phyloP scores from a whole-genome alignment of 2,329 filamentous ascomycete species.

The Epichloe coenophiala region DNA sequence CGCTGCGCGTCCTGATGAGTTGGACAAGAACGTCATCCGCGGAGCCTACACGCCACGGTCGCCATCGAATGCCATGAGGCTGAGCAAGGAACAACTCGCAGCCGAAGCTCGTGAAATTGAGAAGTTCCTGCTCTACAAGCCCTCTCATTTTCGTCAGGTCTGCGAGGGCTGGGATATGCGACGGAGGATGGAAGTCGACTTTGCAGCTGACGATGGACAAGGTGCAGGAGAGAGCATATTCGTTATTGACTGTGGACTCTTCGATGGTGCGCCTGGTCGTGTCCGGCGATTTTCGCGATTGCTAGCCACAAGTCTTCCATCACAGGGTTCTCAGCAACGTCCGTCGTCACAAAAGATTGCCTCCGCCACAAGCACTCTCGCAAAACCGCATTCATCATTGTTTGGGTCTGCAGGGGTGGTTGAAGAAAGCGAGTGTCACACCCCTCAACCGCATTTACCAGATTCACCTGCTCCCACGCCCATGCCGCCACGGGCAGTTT shows the following conservation, averaged over 20 bases:
- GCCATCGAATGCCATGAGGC: constrained; percentile 58
- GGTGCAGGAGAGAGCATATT: constrained; percentile 66
- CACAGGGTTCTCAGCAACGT: constrained; percentile 1
- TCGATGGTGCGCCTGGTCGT: constrained; percentile 35
- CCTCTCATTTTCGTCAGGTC: constrained; percentile 62
- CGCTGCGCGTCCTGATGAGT: constrained; percentile 56
- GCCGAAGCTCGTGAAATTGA: constrained; percentile 77
- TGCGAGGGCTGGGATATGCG: constrained; percentile 91
- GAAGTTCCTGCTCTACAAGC: constrained; percentile 56
- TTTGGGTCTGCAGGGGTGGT: constrained; percentile 13
- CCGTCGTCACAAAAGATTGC: neutral
- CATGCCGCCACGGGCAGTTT: constrained; percentile 4
- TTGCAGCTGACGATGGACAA: constrained; percentile 65
- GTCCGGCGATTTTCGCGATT: constrained; percentile 32
- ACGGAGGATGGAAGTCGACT: constrained; percentile 74
- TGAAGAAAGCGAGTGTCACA: constrained; percentile 2
- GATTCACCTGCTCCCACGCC: constrained; percentile 13
- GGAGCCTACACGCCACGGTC: constrained; percentile 72
- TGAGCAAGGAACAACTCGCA: constrained; percentile 55
- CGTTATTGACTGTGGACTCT: constrained; percentile 59
- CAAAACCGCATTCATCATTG: constrained; percentile 13
- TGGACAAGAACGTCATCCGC: constrained; percentile 51
- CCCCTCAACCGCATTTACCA: constrained; percentile 10
- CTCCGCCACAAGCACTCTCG: neutral
- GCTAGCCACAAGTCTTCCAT: constrained; percentile 9